Evolutionary conservation across 1,139 yeast genomes (phyloP), one percentile per base, ranked within the genome.

Genomic region (Saccharomyces hybrid): DNA sequence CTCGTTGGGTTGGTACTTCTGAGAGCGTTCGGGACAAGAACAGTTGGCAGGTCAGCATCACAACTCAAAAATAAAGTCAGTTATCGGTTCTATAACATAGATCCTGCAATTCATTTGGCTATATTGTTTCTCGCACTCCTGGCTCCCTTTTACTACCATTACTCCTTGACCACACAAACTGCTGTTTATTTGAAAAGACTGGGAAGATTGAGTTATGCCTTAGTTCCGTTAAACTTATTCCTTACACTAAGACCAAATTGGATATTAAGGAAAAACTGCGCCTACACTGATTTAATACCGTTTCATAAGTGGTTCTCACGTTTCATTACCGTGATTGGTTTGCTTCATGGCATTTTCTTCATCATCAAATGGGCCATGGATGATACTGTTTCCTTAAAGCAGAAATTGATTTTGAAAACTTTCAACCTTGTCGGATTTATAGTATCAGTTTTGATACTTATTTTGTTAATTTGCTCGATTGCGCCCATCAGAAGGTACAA

Each of bases 271-370:
- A 56, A 59, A 14, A 54, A 57, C 13, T 62, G 60, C 0, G 73
- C 88, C 28, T 90, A 91, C 67, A 72, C 89, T 52, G 78, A 85
- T 26, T 74, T 90, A 42, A 67, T 90, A 4, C 95, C 95, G 0
- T 74, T 89, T 48, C 98, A 91, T 71, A 89, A 88, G 67, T 90
- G 96, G 96, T 71, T 91, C 5, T 85, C 96, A 1, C 73, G 96
- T 51, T 69, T 85, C 4, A 80, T 88, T 28, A 82, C 88, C 1
- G 28, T 87, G 1, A 82, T 86, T 60, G 77, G 88, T 2, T 58
- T 81, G 0, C 56, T 79, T 8, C 98, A 91, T 65, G 84, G 90
- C 0, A 53, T 76, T 0, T 62, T 85, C 5, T 91, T 88, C 65
- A 59, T 81, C 25, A 75, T 76, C 13, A 78, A 77, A 53, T 88